Evolutionary conservation across 2,329 filamentous ascomycete species (phyloP).

Genomic region (Pseudogymnoascus sp.): DNA sequence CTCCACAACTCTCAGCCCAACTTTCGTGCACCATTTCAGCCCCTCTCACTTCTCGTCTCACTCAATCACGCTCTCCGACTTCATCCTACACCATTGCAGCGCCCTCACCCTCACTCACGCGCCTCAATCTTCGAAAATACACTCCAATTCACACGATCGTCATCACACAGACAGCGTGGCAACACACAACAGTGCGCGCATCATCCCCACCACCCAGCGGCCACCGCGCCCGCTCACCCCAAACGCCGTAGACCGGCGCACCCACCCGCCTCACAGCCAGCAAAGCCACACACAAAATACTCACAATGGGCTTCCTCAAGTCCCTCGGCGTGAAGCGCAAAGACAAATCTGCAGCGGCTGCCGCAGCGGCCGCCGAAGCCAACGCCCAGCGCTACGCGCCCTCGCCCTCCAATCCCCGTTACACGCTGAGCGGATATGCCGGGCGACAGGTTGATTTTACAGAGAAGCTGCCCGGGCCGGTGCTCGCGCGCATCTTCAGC

Average conservation of each 20-base stretch:
- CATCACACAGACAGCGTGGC: background rate
- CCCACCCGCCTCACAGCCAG: background rate
- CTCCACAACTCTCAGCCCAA: background rate
- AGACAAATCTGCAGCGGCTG: background rate
- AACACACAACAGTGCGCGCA: background rate
- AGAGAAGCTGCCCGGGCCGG: constrained; percentile 50
- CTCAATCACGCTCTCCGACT: background rate
- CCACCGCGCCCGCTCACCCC: background rate
- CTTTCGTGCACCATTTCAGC: background rate
- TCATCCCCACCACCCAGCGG: background rate
- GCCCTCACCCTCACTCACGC: background rate
- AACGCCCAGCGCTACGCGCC: background rate
- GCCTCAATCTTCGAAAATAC: background rate
- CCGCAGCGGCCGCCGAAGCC: background rate
- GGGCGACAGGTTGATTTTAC: constrained; percentile 12
- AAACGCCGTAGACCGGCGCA: background rate
- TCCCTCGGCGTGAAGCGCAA: constrained; percentile 4
- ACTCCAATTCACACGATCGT: background rate
- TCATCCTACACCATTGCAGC: background rate
- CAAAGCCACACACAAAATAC: background rate
- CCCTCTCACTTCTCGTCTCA: background rate
- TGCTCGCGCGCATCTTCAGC: constrained; percentile 70
- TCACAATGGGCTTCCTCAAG: constrained; percentile 2
- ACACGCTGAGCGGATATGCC: background rate
- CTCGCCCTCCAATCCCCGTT: background rate